These are phyloP conservation scores for Hawksworthiomyces lignivorus DNA, from an alignment of 2,329 filamentous ascomycete species.

Conservation along the genomic window DNA sequence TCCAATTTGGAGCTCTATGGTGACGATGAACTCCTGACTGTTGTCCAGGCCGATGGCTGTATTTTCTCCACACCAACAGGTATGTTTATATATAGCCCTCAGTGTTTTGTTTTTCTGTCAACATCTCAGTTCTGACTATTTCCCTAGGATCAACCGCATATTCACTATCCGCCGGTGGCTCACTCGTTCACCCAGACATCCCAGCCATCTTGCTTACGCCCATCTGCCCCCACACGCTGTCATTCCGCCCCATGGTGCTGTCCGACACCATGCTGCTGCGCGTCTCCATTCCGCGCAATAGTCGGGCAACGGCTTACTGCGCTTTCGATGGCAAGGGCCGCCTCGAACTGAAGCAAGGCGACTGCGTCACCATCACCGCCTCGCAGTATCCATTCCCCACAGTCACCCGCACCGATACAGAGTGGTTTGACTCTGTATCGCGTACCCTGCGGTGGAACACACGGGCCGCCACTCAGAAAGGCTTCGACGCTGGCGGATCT, in stretches of 20 bases:
- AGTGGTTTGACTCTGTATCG: constrained; percentile 96
- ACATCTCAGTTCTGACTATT: too few relatives aligned
- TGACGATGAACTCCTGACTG: constrained; percentile 88
- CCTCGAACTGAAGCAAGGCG: constrained; percentile 84
- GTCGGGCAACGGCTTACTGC: constrained; percentile 89
- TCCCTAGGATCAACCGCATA: constrained; percentile 72
- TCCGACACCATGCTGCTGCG: constrained; percentile 90
- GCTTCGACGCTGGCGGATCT: constrained; percentile 54
- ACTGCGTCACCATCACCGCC: constrained; percentile 92
- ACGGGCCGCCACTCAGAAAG: constrained; percentile 84
- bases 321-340: constrained; percentile 96
- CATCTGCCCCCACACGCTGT: constrained; percentile 94
- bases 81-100: constrained; percentile 14
- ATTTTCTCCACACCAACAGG: constrained; percentile 96
- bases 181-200: constrained; percentile 92
- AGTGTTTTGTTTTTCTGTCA: not conserved
- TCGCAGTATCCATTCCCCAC: constrained; percentile 97
- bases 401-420: constrained; percentile 77
- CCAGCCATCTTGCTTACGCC: constrained; percentile 94
- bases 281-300: constrained; percentile 75
- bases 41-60: constrained; percentile 93
- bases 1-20: constrained; percentile 95
- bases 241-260: constrained; percentile 95
- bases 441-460: constrained; percentile 93
- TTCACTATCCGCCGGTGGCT: constrained; percentile 89